Percentiles rank a stretch among this genome's conserved stretches.
phyloP scores from a whole-genome alignment of 306 rosid genomes.

The Cucurbita argyrosperma region DNA sequence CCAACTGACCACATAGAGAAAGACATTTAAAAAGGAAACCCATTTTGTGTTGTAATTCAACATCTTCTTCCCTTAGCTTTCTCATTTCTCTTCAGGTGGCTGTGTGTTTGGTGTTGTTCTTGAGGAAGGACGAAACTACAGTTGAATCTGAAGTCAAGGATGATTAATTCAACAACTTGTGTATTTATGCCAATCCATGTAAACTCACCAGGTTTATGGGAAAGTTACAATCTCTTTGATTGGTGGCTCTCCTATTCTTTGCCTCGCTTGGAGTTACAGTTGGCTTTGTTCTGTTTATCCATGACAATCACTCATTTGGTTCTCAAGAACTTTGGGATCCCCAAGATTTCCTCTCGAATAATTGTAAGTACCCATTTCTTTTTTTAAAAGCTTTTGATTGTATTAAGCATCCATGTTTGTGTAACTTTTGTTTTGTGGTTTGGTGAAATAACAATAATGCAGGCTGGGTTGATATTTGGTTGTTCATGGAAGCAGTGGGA shows the following conservation, averaged over 20 bases:
- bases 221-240: neutral
- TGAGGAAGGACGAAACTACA: no score
- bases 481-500: neutral
- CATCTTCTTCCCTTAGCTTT: no score
- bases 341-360: conserved; percentile 37
- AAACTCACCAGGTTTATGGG: neutral
- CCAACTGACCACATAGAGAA: no score
- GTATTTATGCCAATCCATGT: neutral
- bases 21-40: no score
- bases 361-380: conserved; percentile 16
- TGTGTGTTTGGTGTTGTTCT: no score
- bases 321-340: conserved; percentile 27
- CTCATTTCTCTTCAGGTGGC: no score
- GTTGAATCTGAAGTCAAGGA: no score
- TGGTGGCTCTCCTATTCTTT: neutral
- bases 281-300: conserved; percentile 21
- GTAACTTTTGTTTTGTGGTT: no score
- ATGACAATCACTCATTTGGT: conserved; percentile 13
- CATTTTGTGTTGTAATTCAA: no score
- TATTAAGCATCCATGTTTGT: no score
- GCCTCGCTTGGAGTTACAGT: conserved; percentile 35
- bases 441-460: neutral
- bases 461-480: neutral
- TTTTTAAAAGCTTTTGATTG: no score
- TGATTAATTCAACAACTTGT: neutral